Base-by-base conservation (phyloP, 2,329 filamentous ascomycete species). In the Talaromyces amestolkiae region DNA sequence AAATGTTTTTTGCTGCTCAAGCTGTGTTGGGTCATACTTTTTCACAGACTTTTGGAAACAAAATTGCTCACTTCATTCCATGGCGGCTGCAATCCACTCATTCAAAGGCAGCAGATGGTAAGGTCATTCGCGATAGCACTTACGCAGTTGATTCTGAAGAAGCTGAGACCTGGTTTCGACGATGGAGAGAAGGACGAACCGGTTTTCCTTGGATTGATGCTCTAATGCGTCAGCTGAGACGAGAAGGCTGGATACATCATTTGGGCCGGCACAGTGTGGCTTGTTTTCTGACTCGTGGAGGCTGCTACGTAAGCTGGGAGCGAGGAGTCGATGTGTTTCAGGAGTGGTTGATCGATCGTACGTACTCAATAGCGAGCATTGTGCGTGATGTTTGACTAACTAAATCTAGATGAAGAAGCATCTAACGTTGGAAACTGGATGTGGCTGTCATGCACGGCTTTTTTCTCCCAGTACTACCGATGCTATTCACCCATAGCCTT, bases 1-100 rank as follows among this genome's bases (percentile, higher is more conserved):
- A 93, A 73, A 93, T 93, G 91, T 93, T 93, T 76, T 93, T 93
- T 70, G 90, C 85, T 15, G 90, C 90, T 0, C 90, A 93, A 73
- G 89, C 90, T 0, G 83, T 85, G 0, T 78, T 92, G 1, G 90
- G 90, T 0, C 81, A 84, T 37, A 71, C 79, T 0, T 93, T 91
- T 70, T 81, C 79, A 0, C 89, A 91, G 71, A 89, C 88, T 0
- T 79, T 85, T 58, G 84, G 85, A 41, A 93, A 93, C 71, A 75
- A 83, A 0, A 79, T 89, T 68, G 89, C 86, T 45, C 84, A 90
- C n/a, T 92, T 93, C 75, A 86, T 93, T 15, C 90, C 90, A 3
- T 93, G 91, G 91, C 89, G 92, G 72, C 78, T 93, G 1, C 90
- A 88, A 0, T 89, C 87, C 2, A 87, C 86, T 67, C 68, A 79